Evolutionary conservation across 345 rosid species (phyloP), one percentile per base, ranked within the genome.

Genomic region (Aquilaria yunnanensis): DNA sequence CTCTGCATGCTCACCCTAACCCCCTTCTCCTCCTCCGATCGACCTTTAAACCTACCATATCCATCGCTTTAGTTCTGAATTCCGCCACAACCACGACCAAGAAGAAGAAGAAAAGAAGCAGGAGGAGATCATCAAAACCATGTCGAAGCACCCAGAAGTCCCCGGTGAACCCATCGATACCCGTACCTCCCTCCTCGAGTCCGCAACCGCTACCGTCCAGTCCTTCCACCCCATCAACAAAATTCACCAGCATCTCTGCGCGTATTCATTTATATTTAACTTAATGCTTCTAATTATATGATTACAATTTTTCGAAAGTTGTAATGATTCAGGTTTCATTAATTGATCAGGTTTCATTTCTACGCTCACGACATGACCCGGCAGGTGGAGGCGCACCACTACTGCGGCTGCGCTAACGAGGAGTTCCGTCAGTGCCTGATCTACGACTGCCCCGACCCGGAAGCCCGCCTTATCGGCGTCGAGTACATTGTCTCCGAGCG

Each of bases 181-280:
- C 0, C 71, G 70, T 67, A 78, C 87, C 16, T 67, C 87, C 47
- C 64, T 83, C 68, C 76, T 83, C n/a, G 96, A 87, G 69, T 76
- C 81, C 0, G 85, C 88, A 56, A 81, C 88, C 30, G 74, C 84
- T 12, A 77, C 96, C 47, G 65, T 87, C 52, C 92, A 84, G 68
- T 66, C 77, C 74, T 89, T 85, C 30, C 81, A 59, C 23, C 92
- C 95, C 12, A 32, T 80, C 41, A 85, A 80, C 72, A 78, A 80
- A 64, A 82, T 89, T 70, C 96, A 92, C 70, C 88, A 83, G 32
- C 92, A 89, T 83, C 95, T 87, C 69, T 89, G 95, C 88, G 92
- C 98, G 92, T 88, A 75, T 57, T 54, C 46, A 32, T 16, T 46
- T 34, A 12, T 55, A 9, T 37, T 50, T 12, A 32, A 13, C 5